phyloP scores from a whole-genome alignment of 495 filamentous ascomycete species.

The Platismatia glauca region DNA sequence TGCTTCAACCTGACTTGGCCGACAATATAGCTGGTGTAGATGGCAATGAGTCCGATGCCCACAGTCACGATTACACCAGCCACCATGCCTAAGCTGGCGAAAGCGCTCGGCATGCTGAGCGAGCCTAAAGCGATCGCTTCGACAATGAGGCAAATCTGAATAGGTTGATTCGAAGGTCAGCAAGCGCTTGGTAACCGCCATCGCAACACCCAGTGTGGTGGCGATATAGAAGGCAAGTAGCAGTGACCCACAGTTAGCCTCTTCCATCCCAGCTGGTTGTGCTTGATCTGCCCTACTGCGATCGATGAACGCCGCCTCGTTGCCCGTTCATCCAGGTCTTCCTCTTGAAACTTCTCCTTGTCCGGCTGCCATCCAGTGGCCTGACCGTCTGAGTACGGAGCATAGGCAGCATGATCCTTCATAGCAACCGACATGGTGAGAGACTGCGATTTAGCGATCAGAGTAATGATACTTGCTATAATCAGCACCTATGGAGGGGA shows the following conservation, averaged over 20 bases:
- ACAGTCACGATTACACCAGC: constrained; percentile 43
- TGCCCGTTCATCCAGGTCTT: not conserved
- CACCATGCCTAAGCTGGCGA: constrained; percentile 54
- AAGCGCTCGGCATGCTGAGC: constrained; percentile 51
- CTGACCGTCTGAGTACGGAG: not conserved
- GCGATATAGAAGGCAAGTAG: not conserved
- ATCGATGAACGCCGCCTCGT: constrained; percentile 11
- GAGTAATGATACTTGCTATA: not conserved
- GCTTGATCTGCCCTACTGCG: constrained; percentile 21
- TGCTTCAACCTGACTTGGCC: constrained; percentile 61
- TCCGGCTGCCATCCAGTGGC: not conserved
- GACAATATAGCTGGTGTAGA: constrained; percentile 66
- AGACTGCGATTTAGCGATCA: not conserved
- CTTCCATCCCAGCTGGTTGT: constrained; percentile 33
- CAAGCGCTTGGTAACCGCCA: not conserved
- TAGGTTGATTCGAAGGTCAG: constrained; percentile 18
- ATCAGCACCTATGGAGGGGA: not conserved
- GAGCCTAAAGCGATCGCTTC: constrained; percentile 57
- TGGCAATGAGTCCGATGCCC: constrained; percentile 50
- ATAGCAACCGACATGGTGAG: not conserved
- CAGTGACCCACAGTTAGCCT: constrained; percentile 26
- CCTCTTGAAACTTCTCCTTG: not conserved
- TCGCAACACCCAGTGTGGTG: not conserved
- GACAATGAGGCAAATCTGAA: constrained; percentile 41
- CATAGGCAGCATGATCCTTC: not conserved